phyloP scores from a whole-genome alignment of 106 monocot genomes.

The Phalaenopsis aphrodite region DNA sequence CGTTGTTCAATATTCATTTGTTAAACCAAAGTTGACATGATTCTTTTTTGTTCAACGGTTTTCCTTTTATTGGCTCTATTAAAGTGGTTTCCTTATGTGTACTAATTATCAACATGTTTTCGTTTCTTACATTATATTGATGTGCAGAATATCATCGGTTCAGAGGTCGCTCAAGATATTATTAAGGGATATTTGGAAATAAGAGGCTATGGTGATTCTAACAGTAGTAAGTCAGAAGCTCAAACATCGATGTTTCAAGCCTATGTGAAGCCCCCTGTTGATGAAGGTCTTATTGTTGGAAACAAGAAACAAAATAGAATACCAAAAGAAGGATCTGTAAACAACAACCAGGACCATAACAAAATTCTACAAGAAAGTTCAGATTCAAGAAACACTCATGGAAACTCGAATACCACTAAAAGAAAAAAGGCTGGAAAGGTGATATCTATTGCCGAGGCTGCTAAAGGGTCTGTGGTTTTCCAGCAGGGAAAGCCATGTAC shows the following conservation, averaged over 20 bases:
- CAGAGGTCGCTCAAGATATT: slow-evolving; percentile 48
- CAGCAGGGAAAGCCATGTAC: slow-evolving; percentile 85
- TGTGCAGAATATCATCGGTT: slow-evolving; percentile 88
- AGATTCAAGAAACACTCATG: slow-evolving; percentile 25
- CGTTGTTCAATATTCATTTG: no score
- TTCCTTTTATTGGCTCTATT: slow-evolving; percentile 2
- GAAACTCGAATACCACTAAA: slow-evolving; percentile 19
- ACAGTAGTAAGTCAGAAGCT: neutral
- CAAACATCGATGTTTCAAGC: slow-evolving; percentile 29
- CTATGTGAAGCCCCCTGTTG: slow-evolving; percentile 48
- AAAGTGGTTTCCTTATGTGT: neutral
- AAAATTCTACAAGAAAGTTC: slow-evolving; percentile 30
- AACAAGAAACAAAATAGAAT: slow-evolving; percentile 49
- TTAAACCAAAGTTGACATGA: neutral
- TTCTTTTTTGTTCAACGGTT: neutral
- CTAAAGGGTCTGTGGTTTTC: slow-evolving; percentile 85
- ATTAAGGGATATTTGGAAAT: slow-evolving; percentile 70
- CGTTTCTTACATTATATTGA: neutral
- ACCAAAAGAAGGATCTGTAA: slow-evolving; percentile 28
- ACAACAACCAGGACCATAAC: slow-evolving; percentile 10
- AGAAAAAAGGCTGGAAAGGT: slow-evolving; percentile 72
- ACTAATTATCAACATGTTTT: neutral
- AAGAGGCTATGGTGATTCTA: slow-evolving; percentile 50
- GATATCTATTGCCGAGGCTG: slow-evolving; percentile 82
- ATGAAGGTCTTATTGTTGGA: slow-evolving; percentile 19